These are phyloP conservation scores for Alternaria incomplexa DNA, from an alignment of 2,329 filamentous ascomycete genomes.

Conservation along the genomic window DNA sequence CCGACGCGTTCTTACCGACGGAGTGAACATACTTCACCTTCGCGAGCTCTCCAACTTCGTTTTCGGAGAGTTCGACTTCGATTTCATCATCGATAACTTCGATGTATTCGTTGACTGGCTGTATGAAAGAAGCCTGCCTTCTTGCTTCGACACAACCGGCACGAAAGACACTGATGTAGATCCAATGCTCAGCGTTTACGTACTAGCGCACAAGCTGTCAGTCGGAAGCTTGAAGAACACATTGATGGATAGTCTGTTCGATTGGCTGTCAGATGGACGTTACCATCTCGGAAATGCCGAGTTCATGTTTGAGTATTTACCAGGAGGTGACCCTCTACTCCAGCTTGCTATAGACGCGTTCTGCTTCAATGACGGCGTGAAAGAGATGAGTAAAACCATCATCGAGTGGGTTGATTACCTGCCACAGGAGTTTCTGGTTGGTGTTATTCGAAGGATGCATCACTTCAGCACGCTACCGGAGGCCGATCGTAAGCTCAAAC, in stretches of 20 bases:
- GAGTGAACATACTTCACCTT: too few species aligned
- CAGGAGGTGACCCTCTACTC: not conserved
- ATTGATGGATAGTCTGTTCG: not conserved
- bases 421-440: not conserved
- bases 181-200: not conserved
- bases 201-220: not conserved
- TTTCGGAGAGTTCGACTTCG: too few species aligned
- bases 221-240: not conserved
- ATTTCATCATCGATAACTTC: too few species aligned
- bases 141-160: too few species aligned
- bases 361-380: not conserved
- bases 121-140: conserved; percentile 2
- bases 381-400: not conserved
- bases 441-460: not conserved
- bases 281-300: too few species aligned
- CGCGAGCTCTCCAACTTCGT: too few species aligned
- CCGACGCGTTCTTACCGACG: not conserved
- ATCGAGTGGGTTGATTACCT: not conserved
- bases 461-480: not conserved
- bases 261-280: too few species aligned
- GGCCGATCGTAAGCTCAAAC: not conserved
- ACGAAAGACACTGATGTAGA: too few species aligned
- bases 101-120: conserved; percentile 13
- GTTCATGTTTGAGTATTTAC: too few species aligned
- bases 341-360: not conserved